Conservation (phyloP, 2,329 filamentous ascomycete genomes). For the Cercospora nicotianae region DNA sequence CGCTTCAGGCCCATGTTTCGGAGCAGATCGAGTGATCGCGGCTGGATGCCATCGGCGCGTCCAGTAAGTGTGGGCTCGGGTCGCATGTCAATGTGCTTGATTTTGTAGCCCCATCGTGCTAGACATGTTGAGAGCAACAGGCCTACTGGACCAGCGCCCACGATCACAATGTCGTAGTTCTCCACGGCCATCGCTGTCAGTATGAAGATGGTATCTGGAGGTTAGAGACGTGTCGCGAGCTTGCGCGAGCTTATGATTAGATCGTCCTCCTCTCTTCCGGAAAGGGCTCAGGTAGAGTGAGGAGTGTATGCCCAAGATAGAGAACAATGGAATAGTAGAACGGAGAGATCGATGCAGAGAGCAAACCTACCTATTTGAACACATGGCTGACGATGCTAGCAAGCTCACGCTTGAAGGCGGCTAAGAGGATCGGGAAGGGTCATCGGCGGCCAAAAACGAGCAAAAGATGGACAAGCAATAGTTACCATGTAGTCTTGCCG, state of each 20-base stretch:
- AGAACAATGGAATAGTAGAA: neutral
- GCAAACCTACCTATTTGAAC: constrained; percentile 9
- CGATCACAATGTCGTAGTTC: constrained; percentile 71
- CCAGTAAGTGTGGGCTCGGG: constrained; percentile 81
- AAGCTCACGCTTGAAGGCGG: constrained; percentile 4
- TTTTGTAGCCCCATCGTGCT: constrained; percentile 88
- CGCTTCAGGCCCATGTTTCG: constrained; percentile 88
- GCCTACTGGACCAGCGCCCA: constrained; percentile 86
- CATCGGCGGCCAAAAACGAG: constrained; percentile 2
- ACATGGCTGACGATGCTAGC: neutral
- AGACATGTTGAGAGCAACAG: constrained; percentile 85
- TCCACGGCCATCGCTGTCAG: constrained; percentile 36
- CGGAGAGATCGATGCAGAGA: neutral
- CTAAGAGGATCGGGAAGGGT: constrained; percentile 11
- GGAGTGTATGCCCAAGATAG: neutral
- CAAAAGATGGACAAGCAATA: constrained; percentile 3
- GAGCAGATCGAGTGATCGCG: constrained; percentile 80
- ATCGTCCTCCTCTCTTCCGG: neutral
- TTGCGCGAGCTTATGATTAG: neutral
- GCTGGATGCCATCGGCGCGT: constrained; percentile 88
- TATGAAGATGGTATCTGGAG: neutral
- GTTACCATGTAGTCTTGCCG: constrained; percentile 13
- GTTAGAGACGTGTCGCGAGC: neutral
- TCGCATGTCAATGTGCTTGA: constrained; percentile 92
- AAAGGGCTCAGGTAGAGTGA: neutral